Conservation (phyloP, 306 rosid genomes). For the Cucumis hystrix region DNA sequence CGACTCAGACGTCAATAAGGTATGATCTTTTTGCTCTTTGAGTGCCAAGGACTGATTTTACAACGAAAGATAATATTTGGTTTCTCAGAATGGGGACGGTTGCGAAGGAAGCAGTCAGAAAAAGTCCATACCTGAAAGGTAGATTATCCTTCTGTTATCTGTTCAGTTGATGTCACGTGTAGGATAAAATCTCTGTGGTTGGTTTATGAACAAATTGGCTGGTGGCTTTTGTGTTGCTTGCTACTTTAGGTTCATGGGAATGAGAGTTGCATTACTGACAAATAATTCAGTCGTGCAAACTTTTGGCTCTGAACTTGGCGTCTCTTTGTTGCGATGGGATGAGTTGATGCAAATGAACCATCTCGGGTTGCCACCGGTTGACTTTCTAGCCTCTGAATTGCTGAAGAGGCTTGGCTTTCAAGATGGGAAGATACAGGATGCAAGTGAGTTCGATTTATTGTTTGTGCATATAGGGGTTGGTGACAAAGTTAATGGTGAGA, state of each 20-base stretch:
- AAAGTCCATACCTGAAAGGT: conserved; percentile 59
- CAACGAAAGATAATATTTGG: conserved; percentile 5
- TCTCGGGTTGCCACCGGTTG: conserved; percentile 6
- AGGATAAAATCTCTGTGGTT: background rate
- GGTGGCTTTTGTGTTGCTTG: conserved; percentile 6
- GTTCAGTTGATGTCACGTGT: background rate
- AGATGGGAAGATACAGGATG: conserved; percentile 43
- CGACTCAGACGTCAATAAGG: conserved; percentile 25
- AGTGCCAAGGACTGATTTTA: background rate
- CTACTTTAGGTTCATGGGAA: conserved; percentile 82
- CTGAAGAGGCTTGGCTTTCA: conserved; percentile 72
- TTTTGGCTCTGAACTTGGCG: conserved; percentile 54
- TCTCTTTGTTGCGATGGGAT: conserved; percentile 28
- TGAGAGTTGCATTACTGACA: conserved; percentile 72
- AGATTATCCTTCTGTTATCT: conserved; percentile 4
- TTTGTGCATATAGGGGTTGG: conserved; percentile 67
- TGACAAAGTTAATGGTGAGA: conserved; percentile 22
- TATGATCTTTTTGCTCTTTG: conserved; percentile 16
- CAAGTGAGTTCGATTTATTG: conserved; percentile 52
- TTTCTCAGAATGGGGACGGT: conserved; percentile 26
- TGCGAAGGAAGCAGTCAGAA: conserved; percentile 15
- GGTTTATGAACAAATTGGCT: background rate
- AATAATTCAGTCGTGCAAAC: conserved; percentile 47
- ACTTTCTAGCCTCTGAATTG: conserved; percentile 30
- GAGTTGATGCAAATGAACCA: conserved; percentile 17